A percentile compares a stretch with the other conserved stretches of the same genome.
phyloP scores from a whole-genome alignment of 1,284 basidiomycete species.

The Moesziomyces sp. region DNA sequence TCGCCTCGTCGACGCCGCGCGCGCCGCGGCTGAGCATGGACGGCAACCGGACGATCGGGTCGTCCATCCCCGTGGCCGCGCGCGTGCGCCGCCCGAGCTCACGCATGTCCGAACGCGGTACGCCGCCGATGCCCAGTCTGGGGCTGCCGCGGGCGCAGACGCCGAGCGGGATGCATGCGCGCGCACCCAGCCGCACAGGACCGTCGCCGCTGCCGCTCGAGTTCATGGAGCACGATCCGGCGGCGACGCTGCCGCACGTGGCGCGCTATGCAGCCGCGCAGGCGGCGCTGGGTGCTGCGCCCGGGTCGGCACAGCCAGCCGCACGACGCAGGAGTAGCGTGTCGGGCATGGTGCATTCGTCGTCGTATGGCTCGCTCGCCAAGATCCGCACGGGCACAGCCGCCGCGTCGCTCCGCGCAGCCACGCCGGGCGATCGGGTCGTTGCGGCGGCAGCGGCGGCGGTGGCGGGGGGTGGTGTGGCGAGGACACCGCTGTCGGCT shows the following conservation, averaged over 20 bases:
- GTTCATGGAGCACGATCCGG: conserved; percentile 61
- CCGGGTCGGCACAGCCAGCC: conserved; percentile 1
- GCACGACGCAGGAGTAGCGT: conserved; percentile 38
- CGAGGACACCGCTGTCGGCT: conserved; percentile 26
- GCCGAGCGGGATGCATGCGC: conserved; percentile 14
- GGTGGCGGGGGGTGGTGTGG: neutral
- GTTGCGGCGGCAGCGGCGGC: no score
- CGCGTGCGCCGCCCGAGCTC: conserved; percentile 51
- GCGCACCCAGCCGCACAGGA: conserved; percentile 19
- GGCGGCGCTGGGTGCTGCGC: conserved; percentile 2
- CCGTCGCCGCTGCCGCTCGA: conserved; percentile 39
- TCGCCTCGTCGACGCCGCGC: conserved; percentile 32
- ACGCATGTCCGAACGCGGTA: conserved; percentile 37
- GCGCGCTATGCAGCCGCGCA: conserved; percentile 34
- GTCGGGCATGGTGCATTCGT: conserved; percentile 14
- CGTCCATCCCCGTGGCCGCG: conserved; percentile 58
- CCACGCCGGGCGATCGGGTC: conserved; percentile 5
- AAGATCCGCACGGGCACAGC: conserved; percentile 23
- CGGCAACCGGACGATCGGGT: conserved; percentile 44
- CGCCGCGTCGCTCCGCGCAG: conserved; percentile 10
- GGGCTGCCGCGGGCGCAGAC: conserved; percentile 42
- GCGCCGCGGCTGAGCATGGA: conserved; percentile 40
- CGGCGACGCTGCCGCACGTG: conserved; percentile 35
- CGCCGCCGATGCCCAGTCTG: conserved; percentile 39
- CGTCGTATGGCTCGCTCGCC: conserved; percentile 32